Evolutionary conservation across 2,329 filamentous ascomycete genomes (phyloP).

Genomic region (Fusarium globosum): DNA sequence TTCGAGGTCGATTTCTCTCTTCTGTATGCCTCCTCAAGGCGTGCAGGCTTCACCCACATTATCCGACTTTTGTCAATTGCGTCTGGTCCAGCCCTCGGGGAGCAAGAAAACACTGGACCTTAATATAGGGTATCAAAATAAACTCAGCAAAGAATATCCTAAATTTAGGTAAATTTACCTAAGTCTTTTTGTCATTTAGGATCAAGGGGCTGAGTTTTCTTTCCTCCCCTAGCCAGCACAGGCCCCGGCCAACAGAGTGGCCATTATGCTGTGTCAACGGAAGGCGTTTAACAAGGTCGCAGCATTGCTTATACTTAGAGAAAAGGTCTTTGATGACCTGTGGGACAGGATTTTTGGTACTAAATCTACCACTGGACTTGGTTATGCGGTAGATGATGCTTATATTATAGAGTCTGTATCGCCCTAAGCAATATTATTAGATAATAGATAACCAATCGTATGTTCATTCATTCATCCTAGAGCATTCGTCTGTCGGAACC

Average conservation of each 20-base stretch:
- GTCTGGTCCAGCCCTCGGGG: too few species aligned
- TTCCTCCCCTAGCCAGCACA: neutral
- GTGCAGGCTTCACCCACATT: neutral
- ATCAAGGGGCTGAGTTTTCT: neutral
- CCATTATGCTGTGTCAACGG: neutral
- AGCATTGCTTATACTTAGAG: neutral
- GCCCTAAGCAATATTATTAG: neutral
- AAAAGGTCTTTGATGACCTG: neutral
- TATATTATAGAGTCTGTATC: neutral
- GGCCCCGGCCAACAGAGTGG: neutral
- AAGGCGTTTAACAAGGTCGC: neutral
- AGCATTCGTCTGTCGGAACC: neutral
- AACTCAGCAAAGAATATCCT: neutral
- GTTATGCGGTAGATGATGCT: neutral
- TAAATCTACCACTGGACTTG: neutral
- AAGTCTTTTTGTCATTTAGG: neutral
- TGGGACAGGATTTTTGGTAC: neutral
- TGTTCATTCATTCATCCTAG: neutral
- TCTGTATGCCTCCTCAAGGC: neutral
- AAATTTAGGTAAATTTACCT: neutral
- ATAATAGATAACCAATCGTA: neutral
- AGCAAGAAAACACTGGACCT: neutral
- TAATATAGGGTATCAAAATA: neutral
- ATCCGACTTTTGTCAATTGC: neutral
- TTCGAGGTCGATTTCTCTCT: neutral